Evolutionary conservation across 1,284 basidiomycete genomes (phyloP).

Genomic region (Leccinum variabile): DNA sequence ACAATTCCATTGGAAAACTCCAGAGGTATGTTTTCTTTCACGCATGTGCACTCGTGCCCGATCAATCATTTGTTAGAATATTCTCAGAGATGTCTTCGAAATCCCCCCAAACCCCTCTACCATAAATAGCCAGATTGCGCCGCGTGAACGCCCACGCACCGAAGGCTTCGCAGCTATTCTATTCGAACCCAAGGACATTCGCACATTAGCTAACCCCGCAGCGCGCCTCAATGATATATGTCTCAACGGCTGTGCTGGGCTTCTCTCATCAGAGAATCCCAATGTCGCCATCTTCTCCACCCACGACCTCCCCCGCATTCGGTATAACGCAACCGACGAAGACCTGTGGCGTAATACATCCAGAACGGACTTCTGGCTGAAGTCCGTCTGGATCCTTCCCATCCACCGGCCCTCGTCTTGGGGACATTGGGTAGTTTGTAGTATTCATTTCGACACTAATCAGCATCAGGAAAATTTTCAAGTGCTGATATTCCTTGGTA

Average conservation of each 20-base stretch:
- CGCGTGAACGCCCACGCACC: neutral
- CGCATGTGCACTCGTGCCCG: too few species aligned
- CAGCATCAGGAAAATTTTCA: too few species aligned
- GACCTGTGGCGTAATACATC: constrained; percentile 1
- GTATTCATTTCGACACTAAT: neutral
- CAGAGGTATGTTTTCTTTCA: neutral
- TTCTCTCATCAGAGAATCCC: neutral
- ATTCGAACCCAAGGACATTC: neutral
- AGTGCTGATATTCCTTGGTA: too few species aligned
- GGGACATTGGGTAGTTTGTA: constrained; percentile 20
- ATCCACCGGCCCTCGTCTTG: constrained; percentile 8
- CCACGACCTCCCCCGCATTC: neutral
- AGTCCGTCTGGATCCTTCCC: constrained; percentile 16
- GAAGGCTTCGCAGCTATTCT: neutral
- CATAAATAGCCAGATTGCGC: neutral
- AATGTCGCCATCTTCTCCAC: neutral
- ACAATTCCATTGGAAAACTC: neutral
- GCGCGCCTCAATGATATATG: neutral
- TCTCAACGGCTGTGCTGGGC: neutral
- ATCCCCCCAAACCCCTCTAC: neutral
- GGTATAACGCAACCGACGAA: neutral
- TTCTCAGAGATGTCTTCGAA: neutral
- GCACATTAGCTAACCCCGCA: neutral
- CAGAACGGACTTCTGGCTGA: constrained; percentile 14
- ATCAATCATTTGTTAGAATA: neutral